Conservation (phyloP, 495 filamentous ascomycete genomes). For the Rusavskia elegans region DNA sequence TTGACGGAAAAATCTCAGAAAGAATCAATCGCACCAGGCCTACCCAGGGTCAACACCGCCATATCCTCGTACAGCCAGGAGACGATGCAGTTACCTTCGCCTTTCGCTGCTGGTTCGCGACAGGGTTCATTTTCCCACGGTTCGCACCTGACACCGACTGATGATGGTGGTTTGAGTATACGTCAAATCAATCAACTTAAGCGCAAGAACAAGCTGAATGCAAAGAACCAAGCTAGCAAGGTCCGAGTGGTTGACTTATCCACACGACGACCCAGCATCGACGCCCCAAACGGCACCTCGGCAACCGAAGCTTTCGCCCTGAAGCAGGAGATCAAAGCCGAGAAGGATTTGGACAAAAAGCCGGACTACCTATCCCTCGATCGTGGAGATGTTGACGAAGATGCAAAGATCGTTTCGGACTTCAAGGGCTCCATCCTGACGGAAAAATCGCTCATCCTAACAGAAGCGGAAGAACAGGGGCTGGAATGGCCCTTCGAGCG, state of each 20-base stretch:
- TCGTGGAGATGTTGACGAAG: slow-evolving; percentile 60
- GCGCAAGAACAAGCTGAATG: slow-evolving; percentile 70
- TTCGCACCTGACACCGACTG: slow-evolving; percentile 25
- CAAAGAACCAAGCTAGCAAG: slow-evolving; percentile 74
- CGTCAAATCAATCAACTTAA: slow-evolving; percentile 89
- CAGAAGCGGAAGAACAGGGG: slow-evolving; percentile 58
- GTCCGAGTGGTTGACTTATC: slow-evolving; percentile 80
- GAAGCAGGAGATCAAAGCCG: slow-evolving; percentile 41
- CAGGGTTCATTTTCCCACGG: slow-evolving; percentile 21
- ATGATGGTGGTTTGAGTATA: slow-evolving; percentile 66
- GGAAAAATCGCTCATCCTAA: slow-evolving; percentile 42
- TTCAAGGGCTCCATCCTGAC: slow-evolving; percentile 66
- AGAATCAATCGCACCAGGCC: slow-evolving; percentile 20
- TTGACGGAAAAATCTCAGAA: slow-evolving; percentile 27
- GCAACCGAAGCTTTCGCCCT: slow-evolving; percentile 52
- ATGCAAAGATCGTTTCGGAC: slow-evolving; percentile 82
- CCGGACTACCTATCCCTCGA: slow-evolving; percentile 80
- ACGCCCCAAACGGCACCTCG: slow-evolving; percentile 45
- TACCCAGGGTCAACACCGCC: slow-evolving; percentile 29
- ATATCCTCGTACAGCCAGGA: slow-evolving; percentile 26
- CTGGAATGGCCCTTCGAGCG: slow-evolving; percentile 89
- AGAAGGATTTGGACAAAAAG: slow-evolving; percentile 33
- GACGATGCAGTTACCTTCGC: slow-evolving; percentile 25
- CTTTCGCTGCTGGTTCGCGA: slow-evolving; percentile 33
- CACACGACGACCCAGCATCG: slow-evolving; percentile 48